These are phyloP conservation scores for Bryoerythrophyllum caledonicum DNA, from an alignment of 225 moss, liverwort and hornwort genomes.

Conservation along the genomic window DNA sequence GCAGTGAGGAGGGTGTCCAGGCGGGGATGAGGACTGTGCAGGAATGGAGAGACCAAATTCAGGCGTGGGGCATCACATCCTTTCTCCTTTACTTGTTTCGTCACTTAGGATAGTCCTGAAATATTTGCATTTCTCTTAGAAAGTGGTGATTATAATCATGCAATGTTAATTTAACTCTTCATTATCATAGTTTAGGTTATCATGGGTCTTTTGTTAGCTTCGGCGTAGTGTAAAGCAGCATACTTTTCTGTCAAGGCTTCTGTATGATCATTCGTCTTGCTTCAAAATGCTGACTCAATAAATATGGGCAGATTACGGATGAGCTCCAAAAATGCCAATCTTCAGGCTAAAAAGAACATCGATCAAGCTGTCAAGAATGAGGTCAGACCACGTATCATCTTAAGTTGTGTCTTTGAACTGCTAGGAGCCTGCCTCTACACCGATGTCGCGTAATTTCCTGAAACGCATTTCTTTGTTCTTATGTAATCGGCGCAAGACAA, in stretches of 20 bases:
- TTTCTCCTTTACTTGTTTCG: slow-evolving; percentile 15
- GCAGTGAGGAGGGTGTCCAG: slow-evolving; percentile 85
- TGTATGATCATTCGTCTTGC: not conserved
- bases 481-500: not conserved
- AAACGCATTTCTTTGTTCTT: not conserved
- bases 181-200: too few relatives aligned
- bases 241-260: not conserved
- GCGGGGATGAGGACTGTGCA: slow-evolving; percentile 60
- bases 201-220: too few relatives aligned
- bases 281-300: slow-evolving; percentile 4
- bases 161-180: too few relatives aligned
- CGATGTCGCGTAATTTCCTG: not conserved
- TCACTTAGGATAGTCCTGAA: too few relatives aligned
- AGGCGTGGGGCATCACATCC: slow-evolving; percentile 75
- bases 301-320: slow-evolving; percentile 61
- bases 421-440: not conserved
- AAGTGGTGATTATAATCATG: too few relatives aligned
- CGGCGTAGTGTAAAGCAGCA: not conserved
- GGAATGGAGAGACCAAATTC: slow-evolving; percentile 90
- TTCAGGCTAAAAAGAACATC: slow-evolving; percentile 80
- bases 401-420: not conserved
- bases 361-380: slow-evolving; percentile 84
- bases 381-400: slow-evolving; percentile 33
- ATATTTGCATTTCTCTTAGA: too few relatives aligned
- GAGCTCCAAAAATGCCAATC: slow-evolving; percentile 82